Evolutionary conservation across 2,329 filamentous ascomycete genomes (phyloP).

Genomic region (Zymoseptoria tritici): DNA sequence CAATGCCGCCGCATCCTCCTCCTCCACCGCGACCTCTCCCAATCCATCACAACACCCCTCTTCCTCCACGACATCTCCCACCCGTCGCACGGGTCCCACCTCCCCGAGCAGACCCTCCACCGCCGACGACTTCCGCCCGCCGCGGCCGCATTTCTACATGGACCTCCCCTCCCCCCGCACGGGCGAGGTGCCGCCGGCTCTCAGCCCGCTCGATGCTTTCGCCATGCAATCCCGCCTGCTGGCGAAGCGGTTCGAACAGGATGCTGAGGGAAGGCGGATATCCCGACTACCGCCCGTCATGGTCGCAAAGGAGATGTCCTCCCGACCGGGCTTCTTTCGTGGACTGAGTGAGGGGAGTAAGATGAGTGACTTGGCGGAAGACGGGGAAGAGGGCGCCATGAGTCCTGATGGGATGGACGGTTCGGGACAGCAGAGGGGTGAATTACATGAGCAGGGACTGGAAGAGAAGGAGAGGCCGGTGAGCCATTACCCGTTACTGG

Average conservation of each 20-base stretch:
- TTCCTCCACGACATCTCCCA: background rate
- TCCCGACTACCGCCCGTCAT: constrained; percentile 79
- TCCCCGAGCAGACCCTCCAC: background rate
- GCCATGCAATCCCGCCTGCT: constrained; percentile 83
- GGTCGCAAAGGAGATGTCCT: constrained; percentile 71
- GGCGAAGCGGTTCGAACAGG: constrained; percentile 77
- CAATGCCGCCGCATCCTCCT: background rate
- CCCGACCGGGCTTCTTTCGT: constrained; percentile 72
- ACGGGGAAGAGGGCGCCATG: constrained; percentile 36
- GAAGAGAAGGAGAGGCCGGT: constrained; percentile 31
- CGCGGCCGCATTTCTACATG: constrained; percentile 22
- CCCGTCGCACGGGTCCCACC: background rate
- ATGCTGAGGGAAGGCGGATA: constrained; percentile 63
- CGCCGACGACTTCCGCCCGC: constrained; percentile 19
- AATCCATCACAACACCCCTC: background rate
- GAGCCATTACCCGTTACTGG: constrained; percentile 29
- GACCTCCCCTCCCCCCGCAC: constrained; percentile 42
- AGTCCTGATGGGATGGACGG: constrained; percentile 18
- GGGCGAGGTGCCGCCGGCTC: constrained; percentile 68
- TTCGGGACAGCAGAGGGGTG: background rate
- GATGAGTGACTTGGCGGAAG: constrained; percentile 26
- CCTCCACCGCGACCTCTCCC: background rate
- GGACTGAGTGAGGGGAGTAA: constrained; percentile 53
- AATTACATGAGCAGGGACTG: background rate
- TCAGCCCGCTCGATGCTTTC: constrained; percentile 93